Conservation (phyloP, 2,329 filamentous ascomycete genomes). For the Pseudofabraea citricarpa region DNA sequence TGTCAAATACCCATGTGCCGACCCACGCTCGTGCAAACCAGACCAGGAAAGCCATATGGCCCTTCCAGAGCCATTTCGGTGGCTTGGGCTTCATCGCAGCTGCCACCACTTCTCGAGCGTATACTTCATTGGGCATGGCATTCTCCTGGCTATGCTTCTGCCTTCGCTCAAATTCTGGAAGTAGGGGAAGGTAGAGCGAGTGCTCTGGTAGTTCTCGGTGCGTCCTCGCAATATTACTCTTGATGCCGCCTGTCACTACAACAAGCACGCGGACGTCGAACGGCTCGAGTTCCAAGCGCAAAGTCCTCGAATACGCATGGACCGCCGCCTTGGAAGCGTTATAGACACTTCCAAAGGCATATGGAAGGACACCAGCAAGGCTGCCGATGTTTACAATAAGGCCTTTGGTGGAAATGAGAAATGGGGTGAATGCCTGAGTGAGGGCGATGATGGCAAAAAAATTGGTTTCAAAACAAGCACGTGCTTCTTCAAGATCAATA, state of each 20-base stretch:
- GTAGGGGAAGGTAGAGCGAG: constrained; percentile 4
- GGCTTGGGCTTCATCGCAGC: constrained; percentile 11
- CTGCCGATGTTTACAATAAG: constrained; percentile 39
- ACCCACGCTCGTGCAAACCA: constrained; percentile 2
- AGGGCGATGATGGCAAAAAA: constrained; percentile 6
- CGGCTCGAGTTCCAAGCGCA: constrained; percentile 10
- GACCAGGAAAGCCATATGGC: constrained; percentile 1
- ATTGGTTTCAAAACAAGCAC: constrained; percentile 1
- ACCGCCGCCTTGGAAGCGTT: constrained; percentile 11
- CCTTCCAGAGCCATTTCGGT: constrained; percentile 18
- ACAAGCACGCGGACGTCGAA: constrained; percentile 6
- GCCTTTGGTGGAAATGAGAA: constrained; percentile 21
- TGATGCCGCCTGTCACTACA: constrained; percentile 6
- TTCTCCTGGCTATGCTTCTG: constrained; percentile 1
- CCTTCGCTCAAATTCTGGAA: neutral
- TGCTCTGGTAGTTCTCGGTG: constrained; percentile 2
- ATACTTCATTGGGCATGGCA: constrained; percentile 12
- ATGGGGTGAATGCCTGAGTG: constrained; percentile 20
- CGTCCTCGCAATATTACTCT: constrained; percentile 4
- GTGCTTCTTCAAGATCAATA: neutral
- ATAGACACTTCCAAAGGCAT: constrained; percentile 53
- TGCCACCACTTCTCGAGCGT: constrained; percentile 14
- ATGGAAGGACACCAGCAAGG: constrained; percentile 8
- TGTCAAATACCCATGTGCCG: neutral
- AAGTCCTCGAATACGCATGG: constrained; percentile 1